These are phyloP conservation scores for Coemansia javaensis DNA, from an alignment of 192 early-diverging fungal genomes.

Conservation along the genomic window DNA sequence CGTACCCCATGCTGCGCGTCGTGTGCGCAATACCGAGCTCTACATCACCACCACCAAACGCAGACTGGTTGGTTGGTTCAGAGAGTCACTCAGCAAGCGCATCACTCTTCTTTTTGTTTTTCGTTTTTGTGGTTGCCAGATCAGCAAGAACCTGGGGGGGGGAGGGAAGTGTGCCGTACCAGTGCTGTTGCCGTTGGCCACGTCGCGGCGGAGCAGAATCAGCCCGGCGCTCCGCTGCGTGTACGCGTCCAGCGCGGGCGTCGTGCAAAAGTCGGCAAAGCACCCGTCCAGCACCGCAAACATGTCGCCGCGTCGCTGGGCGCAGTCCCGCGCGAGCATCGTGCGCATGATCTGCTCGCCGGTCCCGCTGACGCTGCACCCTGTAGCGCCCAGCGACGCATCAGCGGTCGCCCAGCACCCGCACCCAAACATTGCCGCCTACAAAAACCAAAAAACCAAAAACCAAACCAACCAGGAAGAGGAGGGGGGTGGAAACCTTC, in stretches of 20 bases:
- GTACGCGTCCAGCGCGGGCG: constrained; percentile 1
- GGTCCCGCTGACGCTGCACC: constrained; percentile 65
- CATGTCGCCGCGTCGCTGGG: constrained; percentile 23
- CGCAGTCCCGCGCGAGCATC: constrained; percentile 58
- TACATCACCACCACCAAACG: constrained; percentile 8
- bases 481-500: too few species aligned
- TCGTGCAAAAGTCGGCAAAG: constrained; percentile 12
- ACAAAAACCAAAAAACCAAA: too few species aligned
- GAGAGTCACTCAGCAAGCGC: background rate
- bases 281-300: constrained; percentile 12
- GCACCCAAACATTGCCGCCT: constrained; percentile 78
- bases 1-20: constrained; percentile 65
- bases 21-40: constrained; percentile 72
- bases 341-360: constrained; percentile 86
- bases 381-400: constrained; percentile 27
- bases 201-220: constrained; percentile 19
- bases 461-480: too few species aligned
- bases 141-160: too few species aligned
- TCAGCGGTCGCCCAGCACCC: constrained; percentile 69
- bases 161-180: too few species aligned
- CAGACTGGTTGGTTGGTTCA: background rate
- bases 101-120: background rate
- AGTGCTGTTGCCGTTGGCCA: too few species aligned
- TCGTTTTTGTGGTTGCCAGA: constrained; percentile 1
- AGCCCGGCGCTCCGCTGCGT: constrained; percentile 12